Evolutionary conservation across 805 yeast species (phyloP).

Genomic region (Komagataella mondaviorum): DNA sequence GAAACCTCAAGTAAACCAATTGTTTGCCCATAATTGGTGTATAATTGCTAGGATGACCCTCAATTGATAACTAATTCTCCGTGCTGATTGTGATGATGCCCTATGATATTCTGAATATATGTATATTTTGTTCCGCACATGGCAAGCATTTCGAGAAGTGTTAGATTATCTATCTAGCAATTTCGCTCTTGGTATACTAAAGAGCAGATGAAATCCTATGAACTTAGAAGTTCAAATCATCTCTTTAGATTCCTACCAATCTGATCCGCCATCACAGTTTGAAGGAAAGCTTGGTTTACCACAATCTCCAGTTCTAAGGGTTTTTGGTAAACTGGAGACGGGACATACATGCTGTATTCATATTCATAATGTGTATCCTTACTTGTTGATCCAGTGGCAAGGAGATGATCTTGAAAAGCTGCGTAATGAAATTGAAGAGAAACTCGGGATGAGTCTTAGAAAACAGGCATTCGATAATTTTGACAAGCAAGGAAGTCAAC

Average conservation of each 20-base stretch:
- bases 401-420: constrained; percentile 29
- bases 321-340: constrained; percentile 58
- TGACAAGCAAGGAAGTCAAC: constrained; percentile 4
- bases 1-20: background rate
- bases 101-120: background rate
- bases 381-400: constrained; percentile 52
- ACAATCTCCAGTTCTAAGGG: constrained; percentile 62
- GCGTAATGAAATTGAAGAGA: constrained; percentile 28
- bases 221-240: background rate
- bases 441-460: constrained; percentile 24
- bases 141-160: background rate
- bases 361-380: constrained; percentile 78
- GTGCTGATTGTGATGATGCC: background rate
- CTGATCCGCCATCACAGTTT: background rate
- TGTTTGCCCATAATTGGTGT: background rate
- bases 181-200: background rate
- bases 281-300: constrained; percentile 9
- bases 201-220: background rate
- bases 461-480: constrained; percentile 5
- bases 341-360: constrained; percentile 55
- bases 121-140: no score
- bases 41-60: background rate
- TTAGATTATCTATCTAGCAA: background rate
- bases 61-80: background rate
- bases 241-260: background rate